Percentiles rank a stretch among this genome's conserved stretches.
These are phyloP conservation scores for Rhodosporidiobolus odoratus DNA, from an alignment of 768 basidiomycete species.

Conservation along the genomic window DNA sequence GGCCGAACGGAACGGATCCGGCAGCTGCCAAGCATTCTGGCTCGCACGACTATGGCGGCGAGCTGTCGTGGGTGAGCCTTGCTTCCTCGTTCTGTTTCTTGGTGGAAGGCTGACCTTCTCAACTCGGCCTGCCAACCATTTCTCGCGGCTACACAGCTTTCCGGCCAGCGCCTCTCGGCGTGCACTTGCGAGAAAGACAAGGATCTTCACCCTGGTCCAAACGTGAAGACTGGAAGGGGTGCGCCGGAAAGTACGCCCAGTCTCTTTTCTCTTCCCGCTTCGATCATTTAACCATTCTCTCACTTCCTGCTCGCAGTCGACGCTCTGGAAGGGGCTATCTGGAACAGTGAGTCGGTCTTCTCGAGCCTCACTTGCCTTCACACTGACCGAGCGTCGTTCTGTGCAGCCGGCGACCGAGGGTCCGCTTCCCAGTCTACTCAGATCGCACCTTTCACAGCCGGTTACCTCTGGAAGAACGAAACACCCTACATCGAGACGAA, in stretches of 20 bases:
- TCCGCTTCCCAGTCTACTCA: constrained; percentile 74
- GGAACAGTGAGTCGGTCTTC: constrained; percentile 1
- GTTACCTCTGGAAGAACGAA: constrained; percentile 59
- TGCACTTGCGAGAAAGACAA: constrained; percentile 81
- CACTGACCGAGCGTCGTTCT: constrained; percentile 1
- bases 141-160: constrained; percentile 56
- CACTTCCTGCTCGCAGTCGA: constrained; percentile 8
- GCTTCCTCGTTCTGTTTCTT: not conserved
- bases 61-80: constrained; percentile 33
- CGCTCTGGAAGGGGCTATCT: constrained; percentile 68
- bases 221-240: constrained; percentile 57
- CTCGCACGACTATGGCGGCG: constrained; percentile 47
- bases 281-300: not conserved
- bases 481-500: constrained; percentile 56
- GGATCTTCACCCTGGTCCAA: constrained; percentile 63
- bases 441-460: constrained; percentile 51
- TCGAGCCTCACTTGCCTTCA: not conserved
- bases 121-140: constrained; percentile 39
- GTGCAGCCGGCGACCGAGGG: constrained; percentile 50
- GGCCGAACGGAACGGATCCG: constrained; percentile 56
- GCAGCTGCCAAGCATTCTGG: constrained; percentile 50
- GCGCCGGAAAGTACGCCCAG: constrained; percentile 66
- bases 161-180: constrained; percentile 78
- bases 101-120: not conserved
- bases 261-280: too few species aligned